Conservation (phyloP, 2,329 filamentous ascomycete species). For the Ophiocordyceps sinensis region DNA sequence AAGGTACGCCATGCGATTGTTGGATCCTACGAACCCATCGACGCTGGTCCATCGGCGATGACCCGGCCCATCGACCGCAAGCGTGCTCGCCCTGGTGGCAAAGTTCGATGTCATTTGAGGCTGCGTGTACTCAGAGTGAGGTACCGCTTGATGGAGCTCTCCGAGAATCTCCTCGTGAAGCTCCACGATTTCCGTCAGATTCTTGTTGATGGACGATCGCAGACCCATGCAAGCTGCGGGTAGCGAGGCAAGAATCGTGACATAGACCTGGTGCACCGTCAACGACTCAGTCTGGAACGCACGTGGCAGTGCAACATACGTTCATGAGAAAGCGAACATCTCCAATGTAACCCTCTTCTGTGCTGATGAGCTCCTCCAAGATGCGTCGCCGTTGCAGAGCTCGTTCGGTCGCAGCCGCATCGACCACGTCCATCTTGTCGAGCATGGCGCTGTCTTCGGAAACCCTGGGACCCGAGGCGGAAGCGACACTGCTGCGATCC, state of each 20-base stretch:
- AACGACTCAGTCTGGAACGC: slow-evolving; percentile 1
- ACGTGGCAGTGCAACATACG: slow-evolving; percentile 31
- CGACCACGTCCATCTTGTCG: slow-evolving; percentile 38
- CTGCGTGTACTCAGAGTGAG: slow-evolving; percentile 50
- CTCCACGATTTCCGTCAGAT: slow-evolving; percentile 64
- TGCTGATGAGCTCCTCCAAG: slow-evolving; percentile 71
- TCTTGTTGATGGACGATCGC: slow-evolving; percentile 61
- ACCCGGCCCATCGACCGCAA: slow-evolving; percentile 5
- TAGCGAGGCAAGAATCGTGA: slow-evolving; percentile 59
- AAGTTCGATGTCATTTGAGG: slow-evolving; percentile 7
- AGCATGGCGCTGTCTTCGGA: slow-evolving; percentile 51
- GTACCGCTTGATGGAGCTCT: slow-evolving; percentile 57
- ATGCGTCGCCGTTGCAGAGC: slow-evolving; percentile 64
- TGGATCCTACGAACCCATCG: slow-evolving; percentile 28
- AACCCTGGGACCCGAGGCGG: slow-evolving; percentile 41
- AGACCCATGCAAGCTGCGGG: slow-evolving; percentile 49
- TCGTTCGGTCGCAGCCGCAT: slow-evolving; percentile 56
- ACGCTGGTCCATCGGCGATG: slow-evolving; percentile 35
- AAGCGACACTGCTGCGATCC: slow-evolving; percentile 48
- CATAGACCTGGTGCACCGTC: slow-evolving; percentile 44
- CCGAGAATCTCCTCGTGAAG: slow-evolving; percentile 71
- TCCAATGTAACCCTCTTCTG: slow-evolving; percentile 78
- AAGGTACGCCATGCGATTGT: slow-evolving; percentile 23
- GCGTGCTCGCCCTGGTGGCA: slow-evolving; percentile 3
- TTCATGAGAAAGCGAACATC: slow-evolving; percentile 79